Conservation (phyloP, 1,284 basidiomycete species). For the Boletus sp. region DNA sequence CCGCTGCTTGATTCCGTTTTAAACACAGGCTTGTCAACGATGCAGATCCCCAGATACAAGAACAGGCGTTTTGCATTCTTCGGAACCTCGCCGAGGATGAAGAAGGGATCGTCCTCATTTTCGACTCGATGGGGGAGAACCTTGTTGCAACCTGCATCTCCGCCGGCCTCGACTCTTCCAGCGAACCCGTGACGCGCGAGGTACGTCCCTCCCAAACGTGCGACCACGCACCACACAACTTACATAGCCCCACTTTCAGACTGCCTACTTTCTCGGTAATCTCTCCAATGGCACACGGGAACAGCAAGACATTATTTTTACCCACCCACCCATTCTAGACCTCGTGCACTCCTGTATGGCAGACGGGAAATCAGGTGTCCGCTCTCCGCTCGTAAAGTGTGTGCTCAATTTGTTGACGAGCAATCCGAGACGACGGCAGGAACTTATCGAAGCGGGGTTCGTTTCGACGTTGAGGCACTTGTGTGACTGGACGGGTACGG, state of each 20-base stretch:
- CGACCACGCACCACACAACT: neutral
- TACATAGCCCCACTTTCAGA: slow-evolving; percentile 37
- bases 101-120: slow-evolving; percentile 56
- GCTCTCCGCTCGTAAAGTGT: slow-evolving; percentile 57
- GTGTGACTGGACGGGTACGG: slow-evolving; percentile 45
- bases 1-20: neutral
- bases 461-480: slow-evolving; percentile 44
- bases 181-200: slow-evolving; percentile 52
- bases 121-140: slow-evolving; percentile 47
- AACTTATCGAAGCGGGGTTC: slow-evolving; percentile 43
- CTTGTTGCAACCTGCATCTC: slow-evolving; percentile 44
- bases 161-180: slow-evolving; percentile 43
- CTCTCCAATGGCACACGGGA: slow-evolving; percentile 53
- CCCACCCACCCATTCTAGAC: slow-evolving; percentile 46
- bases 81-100: slow-evolving; percentile 62
- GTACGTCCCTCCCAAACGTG: slow-evolving; percentile 28
- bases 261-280: slow-evolving; percentile 58
- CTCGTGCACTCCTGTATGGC: slow-evolving; percentile 54
- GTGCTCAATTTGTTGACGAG: slow-evolving; percentile 48
- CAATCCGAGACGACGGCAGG: slow-evolving; percentile 34
- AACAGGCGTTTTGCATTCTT: slow-evolving; percentile 62
- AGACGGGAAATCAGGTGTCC: slow-evolving; percentile 51
- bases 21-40: slow-evolving; percentile 46
- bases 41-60: slow-evolving; percentile 50
- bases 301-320: slow-evolving; percentile 48